Evolutionary conservation across 331 rosid species (phyloP), one percentile per base, ranked within the genome.

Genomic region (Arachis monticola): DNA sequence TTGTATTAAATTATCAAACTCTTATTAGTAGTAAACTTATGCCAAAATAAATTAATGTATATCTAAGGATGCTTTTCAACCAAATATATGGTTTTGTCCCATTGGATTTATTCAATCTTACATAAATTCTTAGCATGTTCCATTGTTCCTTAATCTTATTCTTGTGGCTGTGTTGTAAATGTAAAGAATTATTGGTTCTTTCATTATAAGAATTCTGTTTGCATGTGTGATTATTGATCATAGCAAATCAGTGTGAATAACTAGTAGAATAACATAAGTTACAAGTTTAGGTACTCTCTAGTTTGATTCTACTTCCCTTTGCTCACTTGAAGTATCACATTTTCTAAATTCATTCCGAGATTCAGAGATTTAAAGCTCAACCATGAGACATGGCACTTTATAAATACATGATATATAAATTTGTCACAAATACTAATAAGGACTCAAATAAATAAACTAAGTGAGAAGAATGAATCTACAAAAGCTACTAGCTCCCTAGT

Each of bases 401-500:
- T 17, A 27, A 8, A 62, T 13, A 64, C 68, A 14, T 17, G 17
- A 63, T n/a, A 40, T 38, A 40, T 40, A 40, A 63, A 13, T 64
- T 64, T 64, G 5, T 64, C 27, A 8, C 51, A 64, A 7, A 12
- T 14, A 12, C 7, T 40, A 10, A 40, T 14, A 63, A 7, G 8
- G 27, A n/a, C 42, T 41, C 30, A 63, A 40, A 70, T 46, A 68
- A 67, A 74, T 55, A 41, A 45, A 69, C 80, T 60, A 80, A 71
- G 61, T 78, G 60, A 79, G 78, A 74, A 67, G 51, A 27, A 50
- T 6, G 4, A 73, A 51, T 64, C 42, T 62, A 69, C 61, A 79
- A 56, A 48, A 82, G 73, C 14, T 11, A 76, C 14, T 11, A 31
- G 64, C 70, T 41, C 70, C 62, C 85, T 42, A 92, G 68, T 95